Evolutionary conservation across 106 monocot species (phyloP).

Genomic region (Phalaenopsis equestris): DNA sequence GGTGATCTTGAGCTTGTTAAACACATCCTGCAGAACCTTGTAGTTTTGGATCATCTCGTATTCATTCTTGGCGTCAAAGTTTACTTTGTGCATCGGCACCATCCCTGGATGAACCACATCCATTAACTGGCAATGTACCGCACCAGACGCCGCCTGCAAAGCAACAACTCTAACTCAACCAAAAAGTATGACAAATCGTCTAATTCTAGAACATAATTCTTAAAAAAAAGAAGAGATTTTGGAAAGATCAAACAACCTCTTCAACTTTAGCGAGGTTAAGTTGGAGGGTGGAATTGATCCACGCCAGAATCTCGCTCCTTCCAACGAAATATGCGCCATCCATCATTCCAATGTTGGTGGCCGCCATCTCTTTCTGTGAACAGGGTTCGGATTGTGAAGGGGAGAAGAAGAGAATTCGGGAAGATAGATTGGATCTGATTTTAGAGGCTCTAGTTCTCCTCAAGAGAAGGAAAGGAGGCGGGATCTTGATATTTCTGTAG

Average conservation of each 20-base stretch:
- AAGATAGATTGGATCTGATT: neutral
- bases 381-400: too few species aligned
- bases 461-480: neutral
- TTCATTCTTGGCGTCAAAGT: conserved; percentile 96
- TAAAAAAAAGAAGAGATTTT: neutral
- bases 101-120: conserved; percentile 84
- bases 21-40: conserved; percentile 98
- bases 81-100: conserved; percentile 99
- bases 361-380: conserved; percentile 15
- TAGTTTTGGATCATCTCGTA: conserved; percentile 99
- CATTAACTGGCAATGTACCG: conserved; percentile 96
- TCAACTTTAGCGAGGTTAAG: conserved; percentile 93
- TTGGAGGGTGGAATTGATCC: conserved; percentile 98
- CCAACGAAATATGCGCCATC: conserved; percentile 95
- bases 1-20: conserved; percentile 96
- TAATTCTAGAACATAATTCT: neutral
- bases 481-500: too few species aligned
- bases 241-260: conserved; percentile 41
- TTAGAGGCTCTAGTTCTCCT: neutral
- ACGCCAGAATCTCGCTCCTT: conserved; percentile 77
- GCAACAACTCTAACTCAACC: neutral
- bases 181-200: neutral
- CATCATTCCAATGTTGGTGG: conserved; percentile 96
- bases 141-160: conserved; percentile 78
- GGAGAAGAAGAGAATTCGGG: neutral